These are phyloP conservation scores for Sanghuangporus weigelae DNA, from an alignment of 1,284 basidiomycete genomes.

Conservation along the genomic window DNA sequence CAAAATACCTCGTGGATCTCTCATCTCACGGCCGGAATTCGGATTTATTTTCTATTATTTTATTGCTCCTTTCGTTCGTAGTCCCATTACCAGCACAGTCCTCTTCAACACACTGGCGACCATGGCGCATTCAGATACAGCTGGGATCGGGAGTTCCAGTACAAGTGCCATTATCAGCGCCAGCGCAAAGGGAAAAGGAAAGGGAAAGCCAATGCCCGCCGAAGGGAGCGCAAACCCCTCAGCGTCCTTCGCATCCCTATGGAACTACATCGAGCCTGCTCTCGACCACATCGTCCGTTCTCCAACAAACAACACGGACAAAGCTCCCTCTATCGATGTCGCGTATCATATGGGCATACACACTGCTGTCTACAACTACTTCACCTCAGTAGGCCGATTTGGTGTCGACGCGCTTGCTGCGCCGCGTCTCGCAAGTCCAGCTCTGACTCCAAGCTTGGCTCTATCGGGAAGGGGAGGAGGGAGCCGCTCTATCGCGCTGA, in stretches of 20 bases:
- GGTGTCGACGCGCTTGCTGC: conserved; percentile 5
- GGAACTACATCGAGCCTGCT: conserved; percentile 69
- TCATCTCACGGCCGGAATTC: too few species aligned
- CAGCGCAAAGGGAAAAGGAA: conserved; percentile 17
- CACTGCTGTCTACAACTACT: conserved; percentile 76
- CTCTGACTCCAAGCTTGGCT: not conserved
- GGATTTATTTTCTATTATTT: too few species aligned
- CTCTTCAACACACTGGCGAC: not conserved
- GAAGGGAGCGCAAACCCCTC: conserved; percentile 68
- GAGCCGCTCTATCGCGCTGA: not conserved
- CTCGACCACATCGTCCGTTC: conserved; percentile 69
- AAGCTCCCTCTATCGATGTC: conserved; percentile 64
- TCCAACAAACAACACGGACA: conserved; percentile 50
- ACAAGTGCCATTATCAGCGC: not conserved
- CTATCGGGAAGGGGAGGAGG: not conserved
- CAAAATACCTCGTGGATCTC: too few species aligned
- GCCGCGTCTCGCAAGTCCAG: not conserved
- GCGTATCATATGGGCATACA: conserved; percentile 71
- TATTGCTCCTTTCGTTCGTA: too few species aligned
- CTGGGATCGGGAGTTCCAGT: not conserved
- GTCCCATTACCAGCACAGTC: too few species aligned
- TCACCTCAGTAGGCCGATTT: conserved; percentile 39
- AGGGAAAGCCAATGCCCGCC: conserved; percentile 45
- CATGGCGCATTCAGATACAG: not conserved
- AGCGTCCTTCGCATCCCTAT: conserved; percentile 60